These are phyloP conservation scores for Pachysandra terminalis DNA, from an alignment of 164 flowering plant genomes.

Conservation along the genomic window DNA sequence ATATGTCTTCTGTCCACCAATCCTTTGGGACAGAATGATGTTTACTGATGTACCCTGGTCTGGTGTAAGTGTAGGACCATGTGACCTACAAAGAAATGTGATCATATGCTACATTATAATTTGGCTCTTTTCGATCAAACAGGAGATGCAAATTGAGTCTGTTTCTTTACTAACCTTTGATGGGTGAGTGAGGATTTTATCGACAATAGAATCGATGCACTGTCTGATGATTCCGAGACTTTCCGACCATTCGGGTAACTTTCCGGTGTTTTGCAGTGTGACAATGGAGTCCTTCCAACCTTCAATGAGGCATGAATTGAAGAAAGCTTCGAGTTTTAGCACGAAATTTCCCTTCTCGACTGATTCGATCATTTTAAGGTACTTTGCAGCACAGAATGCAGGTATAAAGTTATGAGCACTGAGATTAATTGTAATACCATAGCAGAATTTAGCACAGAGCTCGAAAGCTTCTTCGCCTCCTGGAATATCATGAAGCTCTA, in stretches of 20 bases:
- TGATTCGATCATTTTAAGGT: conserved; percentile 74
- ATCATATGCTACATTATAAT: too few relatives aligned
- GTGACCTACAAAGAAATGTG: conserved; percentile 46
- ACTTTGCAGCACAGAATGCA: conserved; percentile 79
- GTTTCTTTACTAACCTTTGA: conserved; percentile 42
- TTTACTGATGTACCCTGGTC: conserved; percentile 65
- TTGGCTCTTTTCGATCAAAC: background rate
- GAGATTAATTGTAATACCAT: conserved; percentile 70
- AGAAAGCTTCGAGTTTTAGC: conserved; percentile 70
- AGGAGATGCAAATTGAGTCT: background rate
- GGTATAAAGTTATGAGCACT: conserved; percentile 72
- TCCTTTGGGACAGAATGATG: conserved; percentile 69
- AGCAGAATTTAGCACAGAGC: conserved; percentile 87
- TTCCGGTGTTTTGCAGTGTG: conserved; percentile 46
- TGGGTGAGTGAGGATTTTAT: conserved; percentile 65
- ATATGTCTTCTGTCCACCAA: conserved; percentile 97
- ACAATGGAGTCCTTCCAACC: conserved; percentile 90
- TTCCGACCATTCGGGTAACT: conserved; percentile 66
- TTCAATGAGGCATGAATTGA: conserved; percentile 72
- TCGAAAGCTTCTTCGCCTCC: conserved; percentile 92
- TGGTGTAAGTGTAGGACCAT: conserved; percentile 89
- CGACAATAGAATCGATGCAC: conserved; percentile 74
- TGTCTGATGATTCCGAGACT: conserved; percentile 61
- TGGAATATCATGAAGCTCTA: conserved; percentile 75
- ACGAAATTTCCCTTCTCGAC: conserved; percentile 67